phyloP scores from a whole-genome alignment of 2,329 filamentous ascomycete genomes.

The Leptographium flavum region DNA sequence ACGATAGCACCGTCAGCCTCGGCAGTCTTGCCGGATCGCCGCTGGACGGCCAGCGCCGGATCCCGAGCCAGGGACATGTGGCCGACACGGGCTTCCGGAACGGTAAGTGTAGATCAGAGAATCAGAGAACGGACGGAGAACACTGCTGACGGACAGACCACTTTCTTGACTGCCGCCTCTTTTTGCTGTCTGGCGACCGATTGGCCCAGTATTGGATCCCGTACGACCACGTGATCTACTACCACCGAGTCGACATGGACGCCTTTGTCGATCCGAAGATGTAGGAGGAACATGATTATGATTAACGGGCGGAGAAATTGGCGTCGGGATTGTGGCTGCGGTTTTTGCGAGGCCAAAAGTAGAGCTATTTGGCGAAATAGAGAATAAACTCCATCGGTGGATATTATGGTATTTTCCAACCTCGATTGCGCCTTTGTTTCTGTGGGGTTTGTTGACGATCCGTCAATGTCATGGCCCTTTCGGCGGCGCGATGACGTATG shows the following conservation, averaged over 20 bases:
- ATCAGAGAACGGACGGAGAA: not conserved
- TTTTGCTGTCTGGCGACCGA: conserved; percentile 62
- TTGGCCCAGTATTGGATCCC: conserved; percentile 72
- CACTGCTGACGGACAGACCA: conserved; percentile 36
- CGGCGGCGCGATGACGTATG: too few species aligned
- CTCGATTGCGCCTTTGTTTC: too few species aligned
- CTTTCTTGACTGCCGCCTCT: conserved; percentile 61
- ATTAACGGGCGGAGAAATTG: too few species aligned
- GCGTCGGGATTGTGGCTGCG: too few species aligned
- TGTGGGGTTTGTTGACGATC: too few species aligned
- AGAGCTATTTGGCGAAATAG: too few species aligned
- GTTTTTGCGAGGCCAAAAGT: too few species aligned
- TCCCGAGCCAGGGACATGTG: conserved; percentile 64
- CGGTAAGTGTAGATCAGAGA: conserved; percentile 36
- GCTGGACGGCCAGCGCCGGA: conserved; percentile 62
- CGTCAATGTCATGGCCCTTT: too few species aligned
- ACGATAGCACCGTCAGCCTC: conserved; percentile 28
- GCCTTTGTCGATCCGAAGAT: conserved; percentile 13
- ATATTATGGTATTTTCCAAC: too few species aligned
- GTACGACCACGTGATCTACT: conserved; percentile 46
- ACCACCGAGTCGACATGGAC: conserved; percentile 46
- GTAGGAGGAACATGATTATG: too few species aligned
- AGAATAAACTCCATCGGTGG: too few species aligned
- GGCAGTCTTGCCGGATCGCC: conserved; percentile 44
- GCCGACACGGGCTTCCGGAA: conserved; percentile 56